Percentiles rank a stretch among this genome's conserved stretches.
Evolutionary conservation across 1,284 basidiomycete species (phyloP).

Genomic region (Rhodotorula sp.): DNA sequence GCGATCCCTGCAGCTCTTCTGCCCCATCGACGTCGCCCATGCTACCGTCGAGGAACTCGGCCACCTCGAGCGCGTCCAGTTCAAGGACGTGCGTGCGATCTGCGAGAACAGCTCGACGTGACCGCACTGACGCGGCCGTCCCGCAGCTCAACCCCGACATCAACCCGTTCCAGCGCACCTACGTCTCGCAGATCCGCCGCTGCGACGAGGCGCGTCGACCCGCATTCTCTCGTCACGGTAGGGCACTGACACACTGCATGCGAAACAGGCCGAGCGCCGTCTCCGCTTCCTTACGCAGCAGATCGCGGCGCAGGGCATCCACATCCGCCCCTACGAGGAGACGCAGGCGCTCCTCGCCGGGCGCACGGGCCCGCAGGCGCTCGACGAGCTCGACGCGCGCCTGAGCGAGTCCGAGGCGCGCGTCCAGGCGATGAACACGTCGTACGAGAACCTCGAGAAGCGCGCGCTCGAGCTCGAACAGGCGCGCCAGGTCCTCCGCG

Average conservation of each 20-base stretch:
- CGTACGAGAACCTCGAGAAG: slow-evolving; percentile 85
- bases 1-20: slow-evolving; percentile 75
- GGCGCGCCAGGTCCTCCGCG: slow-evolving; percentile 86
- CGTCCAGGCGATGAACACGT: slow-evolving; percentile 88
- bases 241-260: slow-evolving; percentile 50
- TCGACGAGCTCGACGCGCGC: slow-evolving; percentile 89
- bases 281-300: slow-evolving; percentile 86
- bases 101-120: background rate
- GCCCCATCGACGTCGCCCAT: slow-evolving; percentile 96
- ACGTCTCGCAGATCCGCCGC: slow-evolving; percentile 85
- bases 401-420: slow-evolving; percentile 85
- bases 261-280: slow-evolving; percentile 95
- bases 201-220: slow-evolving; percentile 32
- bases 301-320: slow-evolving; percentile 76
- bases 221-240: background rate
- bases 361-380: slow-evolving; percentile 84
- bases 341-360: slow-evolving; percentile 72
- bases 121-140: background rate
- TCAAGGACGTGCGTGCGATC: slow-evolving; percentile 78
- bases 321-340: slow-evolving; percentile 59
- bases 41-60: slow-evolving; percentile 93
- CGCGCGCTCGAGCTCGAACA: slow-evolving; percentile 86
- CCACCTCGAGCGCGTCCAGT: slow-evolving; percentile 93
- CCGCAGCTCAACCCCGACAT: slow-evolving; percentile 85
- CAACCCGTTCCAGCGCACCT: slow-evolving; percentile 98